Percentiles rank a stretch among this genome's conserved stretches.
phyloP scores from a whole-genome alignment of 208 protist species.

The Trypanosomatidae sp. region DNA sequence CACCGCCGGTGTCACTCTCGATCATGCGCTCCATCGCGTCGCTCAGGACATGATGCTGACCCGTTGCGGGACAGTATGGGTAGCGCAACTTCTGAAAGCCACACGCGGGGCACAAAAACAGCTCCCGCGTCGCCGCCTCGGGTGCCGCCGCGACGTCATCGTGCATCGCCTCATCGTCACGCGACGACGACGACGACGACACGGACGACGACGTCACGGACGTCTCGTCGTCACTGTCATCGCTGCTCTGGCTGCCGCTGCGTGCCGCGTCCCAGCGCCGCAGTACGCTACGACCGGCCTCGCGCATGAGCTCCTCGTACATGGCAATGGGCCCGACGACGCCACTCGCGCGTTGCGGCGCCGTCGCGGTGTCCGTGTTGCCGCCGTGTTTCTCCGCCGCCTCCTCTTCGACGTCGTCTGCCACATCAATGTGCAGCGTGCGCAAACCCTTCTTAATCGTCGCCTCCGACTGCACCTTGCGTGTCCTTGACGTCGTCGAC shows the following conservation, averaged over 20 bases:
- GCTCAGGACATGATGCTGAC: constrained; percentile 62
- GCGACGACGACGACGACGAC: constrained; percentile 3
- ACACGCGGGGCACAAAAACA: constrained; percentile 51
- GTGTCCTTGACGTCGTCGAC: constrained; percentile 4
- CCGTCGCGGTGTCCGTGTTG: not conserved
- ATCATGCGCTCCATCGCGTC: constrained; percentile 44
- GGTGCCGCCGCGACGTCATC: constrained; percentile 8
- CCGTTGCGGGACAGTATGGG: constrained; percentile 79
- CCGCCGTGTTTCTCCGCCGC: not conserved
- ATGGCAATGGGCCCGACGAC: constrained; percentile 75
- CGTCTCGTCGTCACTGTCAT: constrained; percentile 5
- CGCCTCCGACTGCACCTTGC: constrained; percentile 41
- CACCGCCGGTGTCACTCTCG: constrained; percentile 67
- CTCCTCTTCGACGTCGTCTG: constrained; percentile 18
- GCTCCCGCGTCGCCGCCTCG: constrained; percentile 10
- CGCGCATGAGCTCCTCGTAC: constrained; percentile 83
- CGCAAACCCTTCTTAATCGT: constrained; percentile 73
- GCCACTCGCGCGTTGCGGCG: constrained; percentile 2
- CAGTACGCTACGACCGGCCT: constrained; percentile 69
- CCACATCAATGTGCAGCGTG: constrained; percentile 60
- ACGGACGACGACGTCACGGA: not conserved
- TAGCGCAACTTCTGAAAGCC: constrained; percentile 66
- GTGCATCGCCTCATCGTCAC: constrained; percentile 16
- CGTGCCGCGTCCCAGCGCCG: constrained; percentile 61
- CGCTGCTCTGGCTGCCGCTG: constrained; percentile 6